Conservation (phyloP, 768 basidiomycete genomes). For the Artomyces pyxidatus region DNA sequence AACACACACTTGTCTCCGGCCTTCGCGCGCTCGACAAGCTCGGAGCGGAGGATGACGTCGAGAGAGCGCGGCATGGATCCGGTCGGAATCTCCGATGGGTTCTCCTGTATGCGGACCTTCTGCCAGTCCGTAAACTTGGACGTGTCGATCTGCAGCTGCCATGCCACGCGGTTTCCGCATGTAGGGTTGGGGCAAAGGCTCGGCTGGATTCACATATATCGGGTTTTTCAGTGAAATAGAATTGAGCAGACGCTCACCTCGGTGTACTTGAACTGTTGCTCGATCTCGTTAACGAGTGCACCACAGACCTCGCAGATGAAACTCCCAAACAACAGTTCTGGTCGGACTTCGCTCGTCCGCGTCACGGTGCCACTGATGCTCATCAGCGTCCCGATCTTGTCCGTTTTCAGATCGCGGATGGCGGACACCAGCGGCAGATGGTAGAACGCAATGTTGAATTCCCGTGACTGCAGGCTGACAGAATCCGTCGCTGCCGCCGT, state of each 20-base stretch:
- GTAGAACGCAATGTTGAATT: constrained; percentile 94
- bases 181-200: constrained; percentile 90
- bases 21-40: constrained; percentile 97
- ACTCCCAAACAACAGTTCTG: constrained; percentile 88
- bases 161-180: constrained; percentile 82
- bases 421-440: constrained; percentile 89
- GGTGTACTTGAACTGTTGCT: constrained; percentile 99
- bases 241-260: constrained; percentile 49
- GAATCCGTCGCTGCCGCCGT: constrained; percentile 83
- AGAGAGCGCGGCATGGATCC: constrained; percentile 97
- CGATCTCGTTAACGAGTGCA: constrained; percentile 83
- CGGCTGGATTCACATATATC: constrained; percentile 57
- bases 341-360: constrained; percentile 93
- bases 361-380: constrained; percentile 97
- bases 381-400: constrained; percentile 90
- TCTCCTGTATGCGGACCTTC: constrained; percentile 98
- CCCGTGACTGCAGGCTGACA: constrained; percentile 81
- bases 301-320: constrained; percentile 89
- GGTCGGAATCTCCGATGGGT: constrained; percentile 96
- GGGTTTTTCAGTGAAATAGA: too few species aligned
- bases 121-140: constrained; percentile 99
- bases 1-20: constrained; percentile 99
- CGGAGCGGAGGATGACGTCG: constrained; percentile 91
- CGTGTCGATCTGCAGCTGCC: constrained; percentile 93
- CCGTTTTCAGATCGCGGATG: constrained; percentile 88